phyloP scores from a whole-genome alignment of 108 stramenopile species.

The Nitzschia putrida region DNA sequence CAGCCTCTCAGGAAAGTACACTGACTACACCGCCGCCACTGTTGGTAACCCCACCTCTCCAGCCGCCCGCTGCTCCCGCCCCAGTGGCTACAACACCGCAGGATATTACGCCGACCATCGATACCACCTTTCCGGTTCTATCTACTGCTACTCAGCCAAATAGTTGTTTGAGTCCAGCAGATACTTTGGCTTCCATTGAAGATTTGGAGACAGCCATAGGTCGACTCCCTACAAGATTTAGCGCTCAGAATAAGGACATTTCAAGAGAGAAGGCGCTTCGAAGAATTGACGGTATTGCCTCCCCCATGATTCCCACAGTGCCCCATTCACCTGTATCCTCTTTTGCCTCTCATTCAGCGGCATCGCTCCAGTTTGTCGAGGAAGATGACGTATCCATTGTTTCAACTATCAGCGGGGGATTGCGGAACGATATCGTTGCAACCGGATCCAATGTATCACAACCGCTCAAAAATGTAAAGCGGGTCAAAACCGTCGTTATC shows the following conservation, averaged over 20 bases:
- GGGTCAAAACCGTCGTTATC: slow-evolving; percentile 31
- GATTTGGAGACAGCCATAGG: slow-evolving; percentile 37
- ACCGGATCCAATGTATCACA: background rate
- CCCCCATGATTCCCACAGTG: slow-evolving; percentile 7
- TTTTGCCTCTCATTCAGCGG: background rate
- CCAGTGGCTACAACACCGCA: too few species aligned
- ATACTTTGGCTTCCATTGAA: slow-evolving; percentile 29
- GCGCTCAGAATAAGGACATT: background rate
- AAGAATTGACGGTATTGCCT: slow-evolving; percentile 33
- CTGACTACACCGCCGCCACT: too few species aligned
- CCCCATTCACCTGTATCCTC: background rate
- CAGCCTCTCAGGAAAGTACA: too few species aligned
- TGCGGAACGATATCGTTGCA: background rate
- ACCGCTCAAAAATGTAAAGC: slow-evolving; percentile 8
- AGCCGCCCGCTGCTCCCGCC: too few species aligned
- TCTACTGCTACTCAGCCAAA: too few species aligned
- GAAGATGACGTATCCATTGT: slow-evolving; percentile 1
- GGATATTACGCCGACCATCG: too few species aligned
- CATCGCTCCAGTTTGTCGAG: slow-evolving; percentile 2
- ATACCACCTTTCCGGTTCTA: too few species aligned
- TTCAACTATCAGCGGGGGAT: slow-evolving; percentile 1
- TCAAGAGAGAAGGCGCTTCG: slow-evolving; percentile 34
- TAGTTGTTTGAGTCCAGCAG: slow-evolving; percentile 24
- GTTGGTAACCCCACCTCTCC: too few species aligned
- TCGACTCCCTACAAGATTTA: slow-evolving; percentile 6